phyloP scores from a whole-genome alignment of 2,329 filamentous ascomycete genomes.

The Scolecobasidium constrictum region DNA sequence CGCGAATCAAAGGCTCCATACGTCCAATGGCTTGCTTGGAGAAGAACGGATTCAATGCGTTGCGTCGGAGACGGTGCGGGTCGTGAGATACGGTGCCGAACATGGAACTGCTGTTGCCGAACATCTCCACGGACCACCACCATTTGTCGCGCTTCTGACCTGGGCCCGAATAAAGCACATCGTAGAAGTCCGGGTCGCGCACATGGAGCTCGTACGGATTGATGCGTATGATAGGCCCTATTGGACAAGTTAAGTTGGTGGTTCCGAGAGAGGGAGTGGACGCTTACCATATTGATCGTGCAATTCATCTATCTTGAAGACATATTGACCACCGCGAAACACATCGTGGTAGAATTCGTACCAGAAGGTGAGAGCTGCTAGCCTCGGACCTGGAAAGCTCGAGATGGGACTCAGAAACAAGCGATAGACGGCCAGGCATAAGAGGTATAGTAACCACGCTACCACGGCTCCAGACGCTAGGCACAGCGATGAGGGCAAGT shows the following conservation, averaged over 20 bases:
- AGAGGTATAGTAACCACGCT: too few species aligned
- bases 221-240: slow-evolving; percentile 17
- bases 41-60: slow-evolving; percentile 24
- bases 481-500: too few species aligned
- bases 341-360: slow-evolving; percentile 12
- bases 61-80: slow-evolving; percentile 21
- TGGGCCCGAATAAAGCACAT: slow-evolving; percentile 18
- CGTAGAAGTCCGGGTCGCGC: slow-evolving; percentile 9
- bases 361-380: slow-evolving; percentile 5
- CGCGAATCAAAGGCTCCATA: background rate
- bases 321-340: slow-evolving; percentile 7
- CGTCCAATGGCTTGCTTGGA: slow-evolving; percentile 16
- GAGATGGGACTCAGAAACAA: slow-evolving; percentile 5
- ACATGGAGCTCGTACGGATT: slow-evolving; percentile 16
- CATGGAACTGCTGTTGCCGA: background rate
- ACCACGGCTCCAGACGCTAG: too few species aligned
- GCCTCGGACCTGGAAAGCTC: slow-evolving; percentile 7
- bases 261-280: too few species aligned
- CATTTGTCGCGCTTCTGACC: slow-evolving; percentile 7
- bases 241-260: background rate
- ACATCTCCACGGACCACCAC: background rate
- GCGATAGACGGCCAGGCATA: slow-evolving; percentile 4
- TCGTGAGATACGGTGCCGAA: slow-evolving; percentile 14
- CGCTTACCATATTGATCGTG: slow-evolving; percentile 17
- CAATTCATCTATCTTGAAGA: slow-evolving; percentile 17